phyloP scores from a whole-genome alignment of 192 early-diverging fungal species.

The Jimgerdemannia lactiflua region DNA sequence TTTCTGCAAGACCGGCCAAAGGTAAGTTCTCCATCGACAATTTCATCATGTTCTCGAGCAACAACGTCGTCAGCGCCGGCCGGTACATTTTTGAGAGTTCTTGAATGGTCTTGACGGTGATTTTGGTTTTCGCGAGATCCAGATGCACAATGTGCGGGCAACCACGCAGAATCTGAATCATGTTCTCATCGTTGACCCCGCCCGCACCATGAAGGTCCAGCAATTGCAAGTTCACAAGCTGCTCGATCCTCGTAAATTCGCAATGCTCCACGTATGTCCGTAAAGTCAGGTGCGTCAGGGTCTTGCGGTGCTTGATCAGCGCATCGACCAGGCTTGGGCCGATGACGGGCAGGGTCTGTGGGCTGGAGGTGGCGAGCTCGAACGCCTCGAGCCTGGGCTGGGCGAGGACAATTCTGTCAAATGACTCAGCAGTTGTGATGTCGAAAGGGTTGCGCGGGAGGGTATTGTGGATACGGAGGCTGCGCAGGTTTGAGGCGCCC shows the following conservation, averaged over 20 bases:
- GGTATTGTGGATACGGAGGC: background rate
- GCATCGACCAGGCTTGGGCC: background rate
- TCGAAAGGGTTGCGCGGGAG: background rate
- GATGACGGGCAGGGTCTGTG: background rate
- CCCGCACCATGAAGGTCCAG: background rate
- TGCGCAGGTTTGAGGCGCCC: background rate
- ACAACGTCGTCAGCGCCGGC: background rate
- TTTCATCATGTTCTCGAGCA: background rate
- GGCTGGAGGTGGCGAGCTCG: background rate
- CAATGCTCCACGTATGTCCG: background rate
- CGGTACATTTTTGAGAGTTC: background rate
- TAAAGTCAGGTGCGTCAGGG: background rate
- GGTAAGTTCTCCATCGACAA: background rate
- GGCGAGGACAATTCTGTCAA: background rate
- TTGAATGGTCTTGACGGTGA: background rate
- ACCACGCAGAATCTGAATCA: background rate
- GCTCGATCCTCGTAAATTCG: background rate
- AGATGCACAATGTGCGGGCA: background rate
- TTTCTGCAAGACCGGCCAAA: background rate
- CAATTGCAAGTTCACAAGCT: background rate
- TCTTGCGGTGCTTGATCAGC: background rate
- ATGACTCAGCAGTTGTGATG: background rate
- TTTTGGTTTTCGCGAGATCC: background rate
- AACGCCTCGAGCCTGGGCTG: background rate
- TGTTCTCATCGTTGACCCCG: background rate